Conservation (phyloP, 1,284 basidiomycete species). For the Coniferiporia weirii region DNA sequence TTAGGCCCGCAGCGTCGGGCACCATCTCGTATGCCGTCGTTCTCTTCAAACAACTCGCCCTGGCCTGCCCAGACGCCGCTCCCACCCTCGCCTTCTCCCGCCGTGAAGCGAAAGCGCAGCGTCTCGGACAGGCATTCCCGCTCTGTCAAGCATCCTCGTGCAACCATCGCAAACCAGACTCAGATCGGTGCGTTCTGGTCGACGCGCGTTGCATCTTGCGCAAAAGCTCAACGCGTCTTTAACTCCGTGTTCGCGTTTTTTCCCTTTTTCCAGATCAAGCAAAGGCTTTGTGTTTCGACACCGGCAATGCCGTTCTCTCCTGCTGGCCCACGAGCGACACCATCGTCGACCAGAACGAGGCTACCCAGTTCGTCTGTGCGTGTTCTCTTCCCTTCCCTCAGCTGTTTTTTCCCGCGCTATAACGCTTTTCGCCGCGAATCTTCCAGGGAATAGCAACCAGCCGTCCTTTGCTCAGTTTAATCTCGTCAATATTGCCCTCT, state of each 20-base stretch:
- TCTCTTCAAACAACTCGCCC: slow-evolving; percentile 16
- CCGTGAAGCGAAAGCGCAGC: slow-evolving; percentile 26
- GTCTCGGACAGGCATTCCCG: slow-evolving; percentile 20
- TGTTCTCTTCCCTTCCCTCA: slow-evolving; percentile 8
- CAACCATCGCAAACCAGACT: slow-evolving; percentile 34
- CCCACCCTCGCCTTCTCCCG: slow-evolving; percentile 25
- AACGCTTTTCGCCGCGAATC: neutral
- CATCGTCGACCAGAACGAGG: slow-evolving; percentile 28
- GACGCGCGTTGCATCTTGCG: neutral
- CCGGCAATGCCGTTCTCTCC: slow-evolving; percentile 27
- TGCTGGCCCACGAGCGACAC: slow-evolving; percentile 29
- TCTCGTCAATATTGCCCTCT: slow-evolving; percentile 64
- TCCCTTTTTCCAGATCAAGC: slow-evolving; percentile 10
- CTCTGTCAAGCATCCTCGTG: slow-evolving; percentile 15
- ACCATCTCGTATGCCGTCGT: neutral
- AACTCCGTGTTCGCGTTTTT: slow-evolving; percentile 12
- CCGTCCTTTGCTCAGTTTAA: slow-evolving; percentile 41
- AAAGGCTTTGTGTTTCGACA: slow-evolving; percentile 10
- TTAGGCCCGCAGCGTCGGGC: slow-evolving; percentile 19
- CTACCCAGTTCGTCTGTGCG: slow-evolving; percentile 32
- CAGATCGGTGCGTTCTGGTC: slow-evolving; percentile 36
- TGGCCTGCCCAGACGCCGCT: slow-evolving; percentile 36
- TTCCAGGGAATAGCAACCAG: slow-evolving; percentile 46
- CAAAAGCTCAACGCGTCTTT: slow-evolving; percentile 31
- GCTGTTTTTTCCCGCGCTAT: slow-evolving; percentile 15